A percentile compares a stretch with the other conserved stretches of the same genome.
phyloP scores from a whole-genome alignment of 371 early-diverging fungal species.

The Chytridium lagenaria region DNA sequence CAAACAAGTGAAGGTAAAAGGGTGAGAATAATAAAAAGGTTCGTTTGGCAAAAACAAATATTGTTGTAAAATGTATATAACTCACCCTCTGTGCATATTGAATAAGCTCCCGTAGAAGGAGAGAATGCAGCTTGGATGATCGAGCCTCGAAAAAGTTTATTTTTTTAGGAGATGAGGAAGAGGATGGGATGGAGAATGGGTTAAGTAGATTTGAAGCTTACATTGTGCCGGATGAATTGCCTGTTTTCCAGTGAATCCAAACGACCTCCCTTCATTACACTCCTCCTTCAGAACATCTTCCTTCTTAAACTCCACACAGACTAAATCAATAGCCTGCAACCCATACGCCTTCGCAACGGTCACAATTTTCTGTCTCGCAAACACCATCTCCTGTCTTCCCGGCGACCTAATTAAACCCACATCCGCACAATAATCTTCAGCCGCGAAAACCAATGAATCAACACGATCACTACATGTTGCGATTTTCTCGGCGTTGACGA shows the following conservation, averaged over 20 bases:
- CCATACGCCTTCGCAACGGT: slow-evolving; percentile 84
- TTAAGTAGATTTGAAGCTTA: no score
- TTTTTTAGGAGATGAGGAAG: neutral
- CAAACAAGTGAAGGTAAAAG: neutral
- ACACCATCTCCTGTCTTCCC: slow-evolving; percentile 74
- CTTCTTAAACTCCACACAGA: slow-evolving; percentile 47
- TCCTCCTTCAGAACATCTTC: slow-evolving; percentile 72
- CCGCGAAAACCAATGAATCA: slow-evolving; percentile 74
- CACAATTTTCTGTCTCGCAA: slow-evolving; percentile 79
- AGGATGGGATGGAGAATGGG: neutral
- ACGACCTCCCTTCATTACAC: slow-evolving; percentile 81
- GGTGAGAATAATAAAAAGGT: neutral
- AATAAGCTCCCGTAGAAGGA: slow-evolving; percentile 65
- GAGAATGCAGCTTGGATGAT: slow-evolving; percentile 77
- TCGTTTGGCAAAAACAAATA: neutral
- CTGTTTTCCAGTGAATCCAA: slow-evolving; percentile 96
- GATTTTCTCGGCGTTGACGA: slow-evolving; percentile 16
- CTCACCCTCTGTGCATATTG: slow-evolving; percentile 7
- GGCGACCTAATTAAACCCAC: slow-evolving; percentile 77
- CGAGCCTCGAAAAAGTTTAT: slow-evolving; percentile 54
- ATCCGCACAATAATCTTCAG: slow-evolving; percentile 95
- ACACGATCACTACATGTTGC: slow-evolving; percentile 17
- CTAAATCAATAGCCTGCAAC: slow-evolving; percentile 90
- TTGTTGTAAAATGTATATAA: neutral
- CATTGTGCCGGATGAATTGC: slow-evolving; percentile 89